These are phyloP conservation scores for Hymenoscyphus linearis DNA, from an alignment of 2,329 filamentous ascomycete genomes.

Conservation along the genomic window DNA sequence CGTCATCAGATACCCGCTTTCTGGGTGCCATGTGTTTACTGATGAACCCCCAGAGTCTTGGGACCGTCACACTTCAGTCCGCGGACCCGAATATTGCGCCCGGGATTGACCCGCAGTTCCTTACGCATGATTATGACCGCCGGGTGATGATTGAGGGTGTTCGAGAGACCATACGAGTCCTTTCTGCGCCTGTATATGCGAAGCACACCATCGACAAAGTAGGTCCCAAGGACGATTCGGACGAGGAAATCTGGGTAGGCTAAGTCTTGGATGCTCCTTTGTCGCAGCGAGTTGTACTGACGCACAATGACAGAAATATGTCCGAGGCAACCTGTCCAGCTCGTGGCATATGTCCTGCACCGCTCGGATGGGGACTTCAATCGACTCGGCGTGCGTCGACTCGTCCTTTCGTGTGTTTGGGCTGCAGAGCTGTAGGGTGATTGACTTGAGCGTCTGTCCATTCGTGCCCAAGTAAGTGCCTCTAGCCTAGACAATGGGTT, in stretches of 20 bases:
- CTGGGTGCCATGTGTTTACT: slow-evolving; percentile 41
- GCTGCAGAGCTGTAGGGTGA: neutral
- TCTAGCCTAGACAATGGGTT: slow-evolving; percentile 27
- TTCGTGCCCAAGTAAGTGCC: slow-evolving; percentile 43
- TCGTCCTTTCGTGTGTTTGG: slow-evolving; percentile 1
- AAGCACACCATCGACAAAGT: slow-evolving; percentile 40
- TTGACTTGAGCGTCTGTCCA: slow-evolving; percentile 39
- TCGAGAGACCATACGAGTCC: slow-evolving; percentile 38
- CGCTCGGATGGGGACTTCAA: neutral
- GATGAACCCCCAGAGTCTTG: slow-evolving; percentile 53
- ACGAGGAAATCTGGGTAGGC: slow-evolving; percentile 43
- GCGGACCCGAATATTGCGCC: slow-evolving; percentile 59
- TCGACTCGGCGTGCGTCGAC: slow-evolving; percentile 2
- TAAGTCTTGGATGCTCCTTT: neutral
- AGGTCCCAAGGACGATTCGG: slow-evolving; percentile 41
- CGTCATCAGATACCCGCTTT: slow-evolving; percentile 37
- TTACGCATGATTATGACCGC: slow-evolving; percentile 49
- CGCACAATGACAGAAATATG: slow-evolving; percentile 9
- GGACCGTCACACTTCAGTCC: slow-evolving; percentile 56
- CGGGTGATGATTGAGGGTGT: slow-evolving; percentile 44
- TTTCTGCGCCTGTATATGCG: slow-evolving; percentile 39
- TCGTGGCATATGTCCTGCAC: slow-evolving; percentile 6
- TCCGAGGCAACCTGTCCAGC: neutral
- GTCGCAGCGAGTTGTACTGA: neutral
- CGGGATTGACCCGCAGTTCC: slow-evolving; percentile 56